Percentiles rank a stretch among this genome's conserved stretches.
Evolutionary conservation across 2,329 filamentous ascomycete genomes (phyloP).

Genomic region (Diaporthe helianthi): DNA sequence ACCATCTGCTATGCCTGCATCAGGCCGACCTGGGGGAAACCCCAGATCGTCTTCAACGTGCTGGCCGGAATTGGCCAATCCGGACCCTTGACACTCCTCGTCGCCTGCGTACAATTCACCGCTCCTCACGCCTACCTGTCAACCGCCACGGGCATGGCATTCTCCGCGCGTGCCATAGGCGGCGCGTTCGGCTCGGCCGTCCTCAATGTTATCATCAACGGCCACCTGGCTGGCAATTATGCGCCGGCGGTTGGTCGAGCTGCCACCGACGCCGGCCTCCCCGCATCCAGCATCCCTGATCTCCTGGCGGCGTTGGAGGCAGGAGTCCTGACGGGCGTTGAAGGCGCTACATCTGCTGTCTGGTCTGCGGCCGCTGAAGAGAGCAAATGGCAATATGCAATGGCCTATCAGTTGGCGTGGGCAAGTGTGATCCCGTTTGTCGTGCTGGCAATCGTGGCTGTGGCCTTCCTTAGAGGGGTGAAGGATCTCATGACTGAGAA

Average conservation of each 20-base stretch:
- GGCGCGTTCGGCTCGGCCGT: constrained; percentile 61
- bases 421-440: constrained; percentile 59
- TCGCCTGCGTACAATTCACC: constrained; percentile 59
- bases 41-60: constrained; percentile 56
- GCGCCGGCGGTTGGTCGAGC: constrained; percentile 48
- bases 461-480: constrained; percentile 54
- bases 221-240: constrained; percentile 50
- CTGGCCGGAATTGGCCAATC: constrained; percentile 56
- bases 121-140: constrained; percentile 59
- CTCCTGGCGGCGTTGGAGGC: constrained; percentile 49
- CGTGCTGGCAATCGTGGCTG: constrained; percentile 53
- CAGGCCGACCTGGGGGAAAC: constrained; percentile 50
- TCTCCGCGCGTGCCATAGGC: constrained; percentile 59
- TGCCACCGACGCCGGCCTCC: constrained; percentile 52
- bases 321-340: constrained; percentile 43
- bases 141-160: constrained; percentile 60
- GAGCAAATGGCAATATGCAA: constrained; percentile 53
- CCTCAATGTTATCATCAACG: constrained; percentile 58
- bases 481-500: constrained; percentile 61
- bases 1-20: constrained; percentile 55
- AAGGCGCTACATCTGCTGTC: constrained; percentile 48
- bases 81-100: constrained; percentile 57
- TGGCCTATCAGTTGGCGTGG: constrained; percentile 58
- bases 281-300: constrained; percentile 44
- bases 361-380: constrained; percentile 48